Conservation (phyloP, 768 basidiomycete species). For the Panaeolus papilionaceus region DNA sequence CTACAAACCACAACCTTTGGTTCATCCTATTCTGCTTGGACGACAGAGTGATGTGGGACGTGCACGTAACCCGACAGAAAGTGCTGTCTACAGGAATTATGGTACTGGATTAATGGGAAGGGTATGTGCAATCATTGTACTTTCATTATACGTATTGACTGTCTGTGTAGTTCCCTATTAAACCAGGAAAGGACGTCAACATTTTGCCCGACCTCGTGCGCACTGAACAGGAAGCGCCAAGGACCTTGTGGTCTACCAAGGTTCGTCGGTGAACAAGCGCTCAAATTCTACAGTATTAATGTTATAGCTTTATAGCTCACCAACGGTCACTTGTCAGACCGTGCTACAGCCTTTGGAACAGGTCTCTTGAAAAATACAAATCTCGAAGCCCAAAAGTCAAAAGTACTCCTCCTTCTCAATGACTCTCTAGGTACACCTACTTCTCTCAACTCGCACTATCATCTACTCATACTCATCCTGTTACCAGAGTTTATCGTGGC, state of each 20-base stretch:
- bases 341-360: constrained; percentile 74
- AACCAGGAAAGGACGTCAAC: constrained; percentile 75
- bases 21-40: constrained; percentile 93
- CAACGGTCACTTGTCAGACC: constrained; percentile 72
- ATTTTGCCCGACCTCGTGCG: constrained; percentile 71
- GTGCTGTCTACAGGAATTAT: constrained; percentile 91
- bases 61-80: constrained; percentile 82
- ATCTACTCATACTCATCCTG: not conserved
- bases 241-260: constrained; percentile 83
- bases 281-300: constrained; percentile 6
- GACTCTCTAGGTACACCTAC: constrained; percentile 70
- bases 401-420: constrained; percentile 78
- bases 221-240: constrained; percentile 66
- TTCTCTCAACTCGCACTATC: not conserved
- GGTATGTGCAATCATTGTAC: constrained; percentile 50
- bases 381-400: constrained; percentile 64
- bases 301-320: constrained; percentile 58
- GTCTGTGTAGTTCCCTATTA: constrained; percentile 66
- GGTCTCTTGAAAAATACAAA: constrained; percentile 67
- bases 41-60: constrained; percentile 89
- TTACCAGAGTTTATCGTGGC: constrained; percentile 74
- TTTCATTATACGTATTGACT: constrained; percentile 14
- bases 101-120: constrained; percentile 83
- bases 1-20: constrained; percentile 83
- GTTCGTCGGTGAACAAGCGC: constrained; percentile 41